Evolutionary conservation across 2,329 filamentous ascomycete genomes (phyloP), one percentile per base, ranked within the genome.

Genomic region (Cadophora malorum): DNA sequence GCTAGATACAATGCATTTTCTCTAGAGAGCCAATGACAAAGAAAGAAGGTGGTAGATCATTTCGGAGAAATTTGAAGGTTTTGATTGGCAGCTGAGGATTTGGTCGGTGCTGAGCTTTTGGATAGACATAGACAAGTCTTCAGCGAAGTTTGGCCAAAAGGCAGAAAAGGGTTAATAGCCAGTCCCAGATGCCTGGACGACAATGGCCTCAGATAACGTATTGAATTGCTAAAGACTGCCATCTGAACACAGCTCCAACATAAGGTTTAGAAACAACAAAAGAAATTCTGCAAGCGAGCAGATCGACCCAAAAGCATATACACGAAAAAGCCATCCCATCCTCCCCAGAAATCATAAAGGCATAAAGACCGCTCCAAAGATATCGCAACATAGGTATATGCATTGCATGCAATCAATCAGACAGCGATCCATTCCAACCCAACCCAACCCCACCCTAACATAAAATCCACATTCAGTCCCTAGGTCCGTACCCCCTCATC

Each of bases 291-390:
- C 50, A 33, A 33, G 33, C n/a, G 62, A 64, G 50, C 62, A 47
- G 50, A 69, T 41, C 35, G 49, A 63, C 28, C 41, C 55, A 33
- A 58, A 63, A 23, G 23, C 21, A 56, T 61, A 64, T 65, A 33
- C 56, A 69, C 53, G 64, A 66, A 63, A 62, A 59, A 35, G 35
- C 49, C 16, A 49, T 35, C 55, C 61, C 66, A 38, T 65, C 66
- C 61, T 67, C 35, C 55, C 63, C 65, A 63, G 49, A 65, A 66
- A 55, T 69, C 66, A 63, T 67, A 59, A 67, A 63, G 53, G 62
- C 67, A 66, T 70, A 64, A 65, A 67, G 60, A 64, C n/a, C 50
- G 63, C 62, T 65, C 62, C 53, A 50, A 49, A 63, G 52, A 9
- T 52, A 67, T 67, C 60, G 53, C 53, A 64, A 53, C 9, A 38